Evolutionary conservation across 306 rosid genomes (phyloP), one percentile per base, ranked within the genome.

Genomic region (Elaeagnus macrophylla): DNA sequence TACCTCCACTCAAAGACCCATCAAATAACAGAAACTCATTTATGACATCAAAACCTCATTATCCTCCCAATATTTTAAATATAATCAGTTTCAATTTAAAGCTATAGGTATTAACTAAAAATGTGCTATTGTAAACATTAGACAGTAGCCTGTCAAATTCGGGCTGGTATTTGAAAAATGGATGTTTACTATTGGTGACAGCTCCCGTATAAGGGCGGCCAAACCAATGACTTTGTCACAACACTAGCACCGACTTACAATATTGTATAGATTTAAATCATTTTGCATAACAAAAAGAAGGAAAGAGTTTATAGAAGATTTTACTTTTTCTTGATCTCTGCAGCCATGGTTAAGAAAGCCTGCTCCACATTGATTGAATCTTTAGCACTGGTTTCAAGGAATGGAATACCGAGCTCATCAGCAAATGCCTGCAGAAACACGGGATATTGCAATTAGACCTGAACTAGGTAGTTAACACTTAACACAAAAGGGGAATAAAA

Each of bases 351-450:
- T 69, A 86, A 77, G 89, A 91, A 91, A 64, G 97, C 97, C 76
- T 91, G 91, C 78, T 91, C 97, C 78, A 91, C 97, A 48, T 91
- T 91, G 82, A 84, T 82, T 0, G 97, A 84, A 67, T 91, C 95
- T 73, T 91, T 91, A 14, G 97, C 97, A 84, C 97, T 91, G 45
- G 97, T 86, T 85, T 91, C 97, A 12, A 91, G 91, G 75, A 86
- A 91, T 59, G 94, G 97, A 68, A 91, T 86, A 32, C 97, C 97
- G 5, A 82, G 86, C 78, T 84, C 95, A 48, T 91, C 96, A 1
- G 97, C 97, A 62, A 91, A 80, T 32, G 91, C 97, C 97, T 90
- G 79, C 53, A 60, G 75, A 39, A 19, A 49, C 56, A 61, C n/a
- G 41, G 47, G 52, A 50, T 32, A 63, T 7, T 37, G 9, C 58